Conservation (phyloP, 305 asterid species). For the Rubia peregrina region DNA sequence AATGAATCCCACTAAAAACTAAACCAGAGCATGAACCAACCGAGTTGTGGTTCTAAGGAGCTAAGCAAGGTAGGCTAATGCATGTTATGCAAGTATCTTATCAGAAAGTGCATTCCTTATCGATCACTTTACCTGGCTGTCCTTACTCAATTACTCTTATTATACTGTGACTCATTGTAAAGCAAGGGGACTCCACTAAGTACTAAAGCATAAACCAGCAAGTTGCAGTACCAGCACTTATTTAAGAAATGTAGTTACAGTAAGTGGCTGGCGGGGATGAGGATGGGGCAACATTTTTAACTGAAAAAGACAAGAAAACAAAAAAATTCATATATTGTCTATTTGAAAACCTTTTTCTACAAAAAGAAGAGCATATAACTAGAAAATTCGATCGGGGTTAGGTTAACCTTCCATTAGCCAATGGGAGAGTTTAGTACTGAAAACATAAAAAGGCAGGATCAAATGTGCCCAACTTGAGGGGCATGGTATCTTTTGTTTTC, state of each 20-base stretch:
- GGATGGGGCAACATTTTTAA: neutral
- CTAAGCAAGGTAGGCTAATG: neutral
- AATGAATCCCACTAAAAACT: neutral
- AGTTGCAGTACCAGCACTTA: constrained; percentile 1
- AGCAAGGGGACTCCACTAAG: neutral
- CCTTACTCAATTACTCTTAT: neutral
- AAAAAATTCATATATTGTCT: too few species aligned
- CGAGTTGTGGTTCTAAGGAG: neutral
- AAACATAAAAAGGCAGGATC: neutral
- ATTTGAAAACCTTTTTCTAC: neutral
- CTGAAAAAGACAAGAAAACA: too few species aligned
- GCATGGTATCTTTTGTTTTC: neutral
- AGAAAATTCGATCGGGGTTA: neutral
- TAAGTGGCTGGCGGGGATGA: neutral
- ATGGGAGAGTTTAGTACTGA: neutral
- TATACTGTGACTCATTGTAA: too few species aligned
- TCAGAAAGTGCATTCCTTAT: neutral
- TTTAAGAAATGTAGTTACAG: neutral
- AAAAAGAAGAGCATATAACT: neutral
- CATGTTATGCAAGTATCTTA: neutral
- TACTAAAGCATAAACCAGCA: neutral
- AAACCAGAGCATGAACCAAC: neutral
- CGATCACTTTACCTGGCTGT: neutral
- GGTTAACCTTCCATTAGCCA: neutral
- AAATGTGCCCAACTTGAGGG: neutral